phyloP scores from a whole-genome alignment of 495 filamentous ascomycete species.

The Hyaloscypha variabilis region DNA sequence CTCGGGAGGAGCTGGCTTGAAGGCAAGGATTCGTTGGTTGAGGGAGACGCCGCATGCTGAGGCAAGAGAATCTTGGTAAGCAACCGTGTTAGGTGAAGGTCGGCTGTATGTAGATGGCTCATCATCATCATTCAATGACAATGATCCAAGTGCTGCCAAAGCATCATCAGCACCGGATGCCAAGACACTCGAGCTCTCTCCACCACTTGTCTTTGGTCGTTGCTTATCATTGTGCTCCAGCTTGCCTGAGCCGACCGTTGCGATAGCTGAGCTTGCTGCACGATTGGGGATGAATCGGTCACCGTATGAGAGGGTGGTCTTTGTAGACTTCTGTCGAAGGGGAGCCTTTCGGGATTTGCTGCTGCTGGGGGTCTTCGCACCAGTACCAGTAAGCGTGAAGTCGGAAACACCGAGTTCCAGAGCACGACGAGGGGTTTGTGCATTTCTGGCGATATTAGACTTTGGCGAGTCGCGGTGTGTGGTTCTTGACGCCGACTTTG shows the following conservation, averaged over 20 bases:
- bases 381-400: constrained; percentile 83
- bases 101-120: constrained; percentile 64
- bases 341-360: constrained; percentile 63
- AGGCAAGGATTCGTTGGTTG: constrained; percentile 95
- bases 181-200: constrained; percentile 71
- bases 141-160: constrained; percentile 73
- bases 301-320: constrained; percentile 84
- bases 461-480: constrained; percentile 79
- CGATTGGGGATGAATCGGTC: constrained; percentile 98
- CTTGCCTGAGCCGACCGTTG: constrained; percentile 80
- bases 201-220: constrained; percentile 67
- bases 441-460: constrained; percentile 83
- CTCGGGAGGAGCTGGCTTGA: constrained; percentile 96
- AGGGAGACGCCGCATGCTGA: constrained; percentile 90
- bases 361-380: constrained; percentile 70
- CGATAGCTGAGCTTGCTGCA: constrained; percentile 82
- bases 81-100: constrained; percentile 81
- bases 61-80: constrained; percentile 91
- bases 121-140: constrained; percentile 63
- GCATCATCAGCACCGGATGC: constrained; percentile 76
- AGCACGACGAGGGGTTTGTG: constrained; percentile 68
- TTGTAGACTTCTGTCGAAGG: constrained; percentile 66
- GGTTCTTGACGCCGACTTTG: constrained; percentile 63
- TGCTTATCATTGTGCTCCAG: constrained; percentile 64
- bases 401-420: constrained; percentile 94